Percentiles rank a stretch among this genome's conserved stretches.
phyloP scores from a whole-genome alignment of 2,329 filamentous ascomycete species.

The Nemania sp. region DNA sequence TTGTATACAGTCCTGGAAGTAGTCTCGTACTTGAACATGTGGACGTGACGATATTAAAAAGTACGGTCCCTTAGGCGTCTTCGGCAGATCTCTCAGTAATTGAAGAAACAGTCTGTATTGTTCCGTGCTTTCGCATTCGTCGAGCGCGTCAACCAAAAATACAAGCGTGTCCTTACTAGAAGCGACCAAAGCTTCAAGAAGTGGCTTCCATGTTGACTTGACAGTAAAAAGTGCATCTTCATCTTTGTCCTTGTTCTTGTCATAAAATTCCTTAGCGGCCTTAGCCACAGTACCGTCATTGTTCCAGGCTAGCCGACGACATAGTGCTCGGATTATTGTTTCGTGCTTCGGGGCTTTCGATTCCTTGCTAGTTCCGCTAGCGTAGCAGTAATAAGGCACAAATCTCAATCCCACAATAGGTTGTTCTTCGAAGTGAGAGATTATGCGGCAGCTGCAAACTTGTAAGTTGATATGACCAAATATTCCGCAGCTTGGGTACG shows the following conservation, averaged over 20 bases:
- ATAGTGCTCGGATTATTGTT: slow-evolving; percentile 2
- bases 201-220: background rate
- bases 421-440: background rate
- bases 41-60: background rate
- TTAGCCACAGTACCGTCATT: background rate
- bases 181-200: background rate
- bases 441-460: background rate
- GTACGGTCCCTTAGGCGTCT: background rate
- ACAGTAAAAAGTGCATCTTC: background rate
- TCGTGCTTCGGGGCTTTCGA: background rate
- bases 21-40: background rate
- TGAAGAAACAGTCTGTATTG: background rate
- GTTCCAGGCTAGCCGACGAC: slow-evolving; percentile 3
- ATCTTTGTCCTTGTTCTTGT: background rate
- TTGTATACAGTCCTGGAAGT: background rate
- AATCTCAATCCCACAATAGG: background rate
- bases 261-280: background rate
- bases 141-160: background rate
- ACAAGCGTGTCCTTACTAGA: background rate
- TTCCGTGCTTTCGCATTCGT: background rate
- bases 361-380: background rate
- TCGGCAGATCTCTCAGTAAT: background rate
- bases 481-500: background rate
- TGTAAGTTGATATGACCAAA: background rate
- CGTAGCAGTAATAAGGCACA: slow-evolving; percentile 4